Conservation (phyloP, 176 grass and related monocot species). For the Zea luxurians region DNA sequence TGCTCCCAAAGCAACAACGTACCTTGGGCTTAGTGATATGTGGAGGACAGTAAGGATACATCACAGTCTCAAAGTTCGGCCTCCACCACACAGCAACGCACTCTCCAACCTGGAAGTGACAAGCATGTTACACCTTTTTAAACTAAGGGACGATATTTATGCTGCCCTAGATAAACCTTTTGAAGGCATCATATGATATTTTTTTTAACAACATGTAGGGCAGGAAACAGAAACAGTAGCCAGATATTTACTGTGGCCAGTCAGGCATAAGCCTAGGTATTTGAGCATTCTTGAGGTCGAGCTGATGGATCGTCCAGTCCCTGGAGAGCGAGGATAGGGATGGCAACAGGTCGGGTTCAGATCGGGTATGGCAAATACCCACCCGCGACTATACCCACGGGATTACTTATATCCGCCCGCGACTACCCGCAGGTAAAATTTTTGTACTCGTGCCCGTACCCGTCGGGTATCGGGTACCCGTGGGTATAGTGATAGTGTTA, state of each 20-base stretch:
- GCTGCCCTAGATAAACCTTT: neutral
- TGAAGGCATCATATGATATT: neutral
- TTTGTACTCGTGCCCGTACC: too few relatives aligned
- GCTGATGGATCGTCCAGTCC: too few relatives aligned
- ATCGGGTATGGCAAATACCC: too few relatives aligned
- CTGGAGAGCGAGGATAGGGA: too few relatives aligned
- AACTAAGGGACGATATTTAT: neutral
- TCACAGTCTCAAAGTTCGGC: conserved; percentile 97
- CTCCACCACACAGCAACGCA: conserved; percentile 99
- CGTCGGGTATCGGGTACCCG: too few relatives aligned
- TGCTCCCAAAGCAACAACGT: conserved; percentile 21
- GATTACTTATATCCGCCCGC: too few relatives aligned
- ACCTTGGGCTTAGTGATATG: conserved; percentile 99
- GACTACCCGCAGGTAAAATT: too few relatives aligned
- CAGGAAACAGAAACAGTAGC: neutral
- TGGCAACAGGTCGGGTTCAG: too few relatives aligned
- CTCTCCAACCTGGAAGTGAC: conserved; percentile 77
- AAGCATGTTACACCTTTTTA: neutral
- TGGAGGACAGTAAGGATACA: conserved; percentile 99
- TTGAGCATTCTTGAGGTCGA: neutral
- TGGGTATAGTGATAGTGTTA: too few relatives aligned
- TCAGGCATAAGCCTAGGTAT: neutral
- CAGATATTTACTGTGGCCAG: neutral
- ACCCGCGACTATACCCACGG: too few relatives aligned
- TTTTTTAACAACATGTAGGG: neutral